Evolutionary conservation across 2,329 filamentous ascomycete genomes (phyloP), one percentile per base, ranked within the genome.

Genomic region (Trichoderma simmonsii): DNA sequence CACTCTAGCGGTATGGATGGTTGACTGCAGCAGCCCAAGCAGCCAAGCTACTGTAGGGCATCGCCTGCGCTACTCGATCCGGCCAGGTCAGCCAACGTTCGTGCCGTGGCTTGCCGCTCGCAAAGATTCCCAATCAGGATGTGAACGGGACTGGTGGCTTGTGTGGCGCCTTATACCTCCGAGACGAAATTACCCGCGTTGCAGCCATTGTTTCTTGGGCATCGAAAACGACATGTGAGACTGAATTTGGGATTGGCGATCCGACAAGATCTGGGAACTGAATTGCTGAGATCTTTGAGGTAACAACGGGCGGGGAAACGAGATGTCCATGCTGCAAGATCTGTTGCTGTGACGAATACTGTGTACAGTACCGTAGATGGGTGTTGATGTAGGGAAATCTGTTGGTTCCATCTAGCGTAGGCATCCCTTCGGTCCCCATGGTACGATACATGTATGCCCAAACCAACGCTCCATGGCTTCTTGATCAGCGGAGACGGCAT

Each of bases 241-340:
- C n/a, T 57, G 36, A 34, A 60, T 21, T 28, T 43, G 28, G 32
- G 28, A 15, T 28, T 54, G 66, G 43, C 66, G 57, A 70, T 70
- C 57, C 30, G 34, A 11, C 57, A 62, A 30, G 66, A 62, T 70
- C 57, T 70, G 36, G 30, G n/a, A 39, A 21, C 21, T 15, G 43
- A 9, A 51, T 69, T 51, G 26, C 48, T 43, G 39, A 70, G 66
- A 70, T 70, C 57, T n/a, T 59, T 26, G 66, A 70, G 57, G 66
- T 70, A 54, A 70, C 66, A 54, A 15, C 15, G 66, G 21, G 66
- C 57, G 66, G 66, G 66, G 66, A 70, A 70, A 43, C 57, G 57
- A 62, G 66, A 70, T 70, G 30, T 21, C 30, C 57, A 62, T 61
- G 66, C 66, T 70, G 66, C 66, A 62, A 70, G 66, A 62, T 70